Conservation (phyloP, 1,284 basidiomycete species). For the Apiotrichum siamense region DNA sequence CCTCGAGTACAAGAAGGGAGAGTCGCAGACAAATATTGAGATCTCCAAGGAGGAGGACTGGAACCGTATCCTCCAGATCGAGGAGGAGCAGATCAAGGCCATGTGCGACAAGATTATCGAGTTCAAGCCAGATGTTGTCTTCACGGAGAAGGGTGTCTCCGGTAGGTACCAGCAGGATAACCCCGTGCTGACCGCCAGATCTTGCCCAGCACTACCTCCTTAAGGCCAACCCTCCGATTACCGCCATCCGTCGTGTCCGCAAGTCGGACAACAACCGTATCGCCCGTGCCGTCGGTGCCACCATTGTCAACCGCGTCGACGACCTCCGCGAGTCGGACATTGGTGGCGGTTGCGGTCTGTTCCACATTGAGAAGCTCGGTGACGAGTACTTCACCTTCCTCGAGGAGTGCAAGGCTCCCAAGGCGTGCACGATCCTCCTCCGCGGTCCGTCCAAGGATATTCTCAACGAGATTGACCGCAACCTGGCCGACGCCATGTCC, state of each 20-base stretch:
- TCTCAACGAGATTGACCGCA: constrained; percentile 95
- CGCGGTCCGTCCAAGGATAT: constrained; percentile 98
- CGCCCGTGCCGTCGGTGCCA: constrained; percentile 89
- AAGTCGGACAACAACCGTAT: constrained; percentile 99
- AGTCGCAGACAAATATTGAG: constrained; percentile 98
- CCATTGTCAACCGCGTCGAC: constrained; percentile 94
- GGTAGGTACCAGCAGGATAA: constrained; percentile 52
- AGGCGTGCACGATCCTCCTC: constrained; percentile 97
- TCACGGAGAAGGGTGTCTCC: constrained; percentile 97
- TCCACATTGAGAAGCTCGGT: constrained; percentile 94
- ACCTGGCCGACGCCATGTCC: constrained; percentile 95
- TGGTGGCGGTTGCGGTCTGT: constrained; percentile 87
- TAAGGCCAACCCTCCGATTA: constrained; percentile 68
- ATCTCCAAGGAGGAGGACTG: constrained; percentile 92
- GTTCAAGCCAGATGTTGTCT: constrained; percentile 90
- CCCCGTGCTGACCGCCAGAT: constrained; percentile 58
- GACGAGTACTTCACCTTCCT: constrained; percentile 99
- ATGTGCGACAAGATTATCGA: constrained; percentile 83
- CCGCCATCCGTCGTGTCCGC: constrained; percentile 86
- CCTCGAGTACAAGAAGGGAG: constrained; percentile 98
- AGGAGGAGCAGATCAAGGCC: constrained; percentile 92
- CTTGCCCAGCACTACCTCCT: constrained; percentile 88
- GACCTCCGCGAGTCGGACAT: constrained; percentile 88
- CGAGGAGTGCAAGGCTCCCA: constrained; percentile 83
- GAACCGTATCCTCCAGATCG: constrained; percentile 86